phyloP scores from a whole-genome alignment of 768 basidiomycete species.

The Russula virescens region DNA sequence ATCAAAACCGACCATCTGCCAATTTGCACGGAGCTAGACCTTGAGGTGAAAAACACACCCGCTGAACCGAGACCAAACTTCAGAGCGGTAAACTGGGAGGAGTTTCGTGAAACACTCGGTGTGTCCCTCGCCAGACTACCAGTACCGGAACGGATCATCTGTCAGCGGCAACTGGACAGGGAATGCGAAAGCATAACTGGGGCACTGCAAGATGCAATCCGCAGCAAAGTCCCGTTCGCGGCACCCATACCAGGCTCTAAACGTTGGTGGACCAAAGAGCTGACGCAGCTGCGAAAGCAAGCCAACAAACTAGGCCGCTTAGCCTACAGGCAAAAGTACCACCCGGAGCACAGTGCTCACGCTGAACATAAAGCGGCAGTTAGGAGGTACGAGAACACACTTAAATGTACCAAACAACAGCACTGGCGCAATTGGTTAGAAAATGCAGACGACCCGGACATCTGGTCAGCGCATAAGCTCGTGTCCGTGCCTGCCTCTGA shows the following conservation, averaged over 20 bases:
- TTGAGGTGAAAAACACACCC: neutral
- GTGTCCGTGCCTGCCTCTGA: neutral
- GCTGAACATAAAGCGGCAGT: no score
- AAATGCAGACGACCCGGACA: neutral
- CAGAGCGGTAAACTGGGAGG: neutral
- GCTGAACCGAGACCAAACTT: neutral
- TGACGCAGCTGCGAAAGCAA: neutral
- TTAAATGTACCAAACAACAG: neutral
- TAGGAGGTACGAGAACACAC: neutral
- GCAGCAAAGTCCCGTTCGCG: neutral
- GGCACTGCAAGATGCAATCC: neutral
- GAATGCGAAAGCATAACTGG: neutral
- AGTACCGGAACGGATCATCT: neutral
- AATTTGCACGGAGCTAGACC: neutral
- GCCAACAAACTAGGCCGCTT: neutral
- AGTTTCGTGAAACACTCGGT: neutral
- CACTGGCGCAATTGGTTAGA: neutral
- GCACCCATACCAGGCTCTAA: neutral
- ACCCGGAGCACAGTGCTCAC: slow-evolving; percentile 4
- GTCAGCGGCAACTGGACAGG: neutral
- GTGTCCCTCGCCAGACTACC: neutral
- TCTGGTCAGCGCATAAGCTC: neutral
- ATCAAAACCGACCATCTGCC: neutral
- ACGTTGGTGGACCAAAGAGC: slow-evolving; percentile 12
- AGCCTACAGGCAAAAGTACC: neutral